Evolutionary conservation across 352 stramenopile species (phyloP), one percentile per base, ranked within the genome.

Genomic region (Pythium grandisporangium): DNA sequence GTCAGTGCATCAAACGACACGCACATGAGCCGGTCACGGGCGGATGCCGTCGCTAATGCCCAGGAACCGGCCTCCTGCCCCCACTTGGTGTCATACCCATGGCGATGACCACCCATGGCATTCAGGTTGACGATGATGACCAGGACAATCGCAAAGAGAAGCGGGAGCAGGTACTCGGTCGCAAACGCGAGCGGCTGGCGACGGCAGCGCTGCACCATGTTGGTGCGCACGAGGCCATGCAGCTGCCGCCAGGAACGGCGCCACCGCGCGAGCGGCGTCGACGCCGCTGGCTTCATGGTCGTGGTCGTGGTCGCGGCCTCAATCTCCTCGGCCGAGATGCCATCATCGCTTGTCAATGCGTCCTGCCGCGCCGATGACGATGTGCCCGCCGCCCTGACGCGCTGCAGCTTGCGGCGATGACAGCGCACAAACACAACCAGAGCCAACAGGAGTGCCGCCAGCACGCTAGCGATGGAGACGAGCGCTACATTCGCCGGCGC

Each of bases 151-250:
- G 63, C 55, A n/a, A 75, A 58, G 16, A 75, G 32, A 13, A 75
- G 39, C 19, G 64, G 64, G 35, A 75, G 46, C 33, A 69, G 26
- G 22, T 64, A 42, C 27, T 75, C 60, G 16, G 69, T 38, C 13
- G 68, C 30, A 29, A 71, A 36, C 6, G 46, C 42, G 2, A 63
- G 30, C 11, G 57, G 64, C 13, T 51, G 45, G 13, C 48, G 57
- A 19, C 49, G 34, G n/a, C n/a, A n/a, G 10, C 57, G 50, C 1
- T 71, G 48, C 37, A 66, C 21, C 13, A 70, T 29, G 46, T 75
- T 75, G 27, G 70, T 75, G 60, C 63, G 71, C 30, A 73, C 45
- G 32, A 70, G 50, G 38, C 63, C 60, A 34, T 33, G 21, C 33
- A 67, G 33, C 42, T 70, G 63, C 3, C 38, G 36, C 30, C 24